phyloP scores from a whole-genome alignment of 441 rosid species.

The Adansonia rubrostipa region DNA sequence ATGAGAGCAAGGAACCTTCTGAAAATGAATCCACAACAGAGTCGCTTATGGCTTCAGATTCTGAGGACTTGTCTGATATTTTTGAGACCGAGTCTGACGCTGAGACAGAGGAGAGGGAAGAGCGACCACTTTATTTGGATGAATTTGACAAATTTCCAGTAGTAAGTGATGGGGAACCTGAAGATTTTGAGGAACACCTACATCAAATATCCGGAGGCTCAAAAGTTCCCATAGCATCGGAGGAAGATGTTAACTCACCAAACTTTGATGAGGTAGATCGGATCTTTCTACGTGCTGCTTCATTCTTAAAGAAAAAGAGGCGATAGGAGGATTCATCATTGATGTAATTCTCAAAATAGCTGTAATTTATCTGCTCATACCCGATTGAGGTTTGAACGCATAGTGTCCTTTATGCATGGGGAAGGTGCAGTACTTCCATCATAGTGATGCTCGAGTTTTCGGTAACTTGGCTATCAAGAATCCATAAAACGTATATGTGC shows the following conservation, averaged over 20 bases:
- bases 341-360: neutral
- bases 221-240: conserved; percentile 32
- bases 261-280: conserved; percentile 80
- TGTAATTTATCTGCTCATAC: conserved; percentile 2
- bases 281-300: conserved; percentile 85
- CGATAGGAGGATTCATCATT: conserved; percentile 33
- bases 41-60: conserved; percentile 53
- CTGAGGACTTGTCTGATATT: conserved; percentile 81
- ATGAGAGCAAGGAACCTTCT: conserved; percentile 45
- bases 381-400: neutral
- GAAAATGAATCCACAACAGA: conserved; percentile 53
- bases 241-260: conserved; percentile 48
- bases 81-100: conserved; percentile 79
- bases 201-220: conserved; percentile 43
- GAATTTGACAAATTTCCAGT: conserved; percentile 73
- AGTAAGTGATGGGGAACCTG: conserved; percentile 46
- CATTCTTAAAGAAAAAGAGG: conserved; percentile 68
- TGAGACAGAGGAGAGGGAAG: conserved; percentile 49
- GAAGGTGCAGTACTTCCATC: neutral
- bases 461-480: neutral
- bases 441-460: neutral
- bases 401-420: neutral
- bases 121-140: conserved; percentile 65
- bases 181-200: conserved; percentile 59
- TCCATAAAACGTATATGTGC: neutral